These are phyloP conservation scores for Gentiana macrophylla DNA, from an alignment of 257 asterid genomes.

Conservation along the genomic window DNA sequence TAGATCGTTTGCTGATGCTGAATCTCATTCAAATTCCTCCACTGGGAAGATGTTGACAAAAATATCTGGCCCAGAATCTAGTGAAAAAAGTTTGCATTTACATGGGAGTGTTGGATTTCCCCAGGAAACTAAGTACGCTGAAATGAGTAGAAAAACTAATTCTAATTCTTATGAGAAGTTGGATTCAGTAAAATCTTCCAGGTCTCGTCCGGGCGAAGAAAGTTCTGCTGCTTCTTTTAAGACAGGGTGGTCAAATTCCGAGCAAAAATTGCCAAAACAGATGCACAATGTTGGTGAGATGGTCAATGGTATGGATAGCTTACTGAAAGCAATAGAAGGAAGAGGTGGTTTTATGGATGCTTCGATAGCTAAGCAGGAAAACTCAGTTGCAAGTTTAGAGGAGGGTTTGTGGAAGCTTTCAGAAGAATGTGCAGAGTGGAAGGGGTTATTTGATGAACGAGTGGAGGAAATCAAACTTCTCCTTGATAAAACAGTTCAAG, in stretches of 20 bases:
- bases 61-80: slow-evolving; percentile 26
- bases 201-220: slow-evolving; percentile 30
- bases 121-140: slow-evolving; percentile 22
- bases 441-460: slow-evolving; percentile 62
- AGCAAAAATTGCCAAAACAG: slow-evolving; percentile 46
- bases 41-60: slow-evolving; percentile 25
- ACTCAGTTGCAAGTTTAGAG: slow-evolving; percentile 52
- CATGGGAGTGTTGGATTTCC: slow-evolving; percentile 22
- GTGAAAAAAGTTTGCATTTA: slow-evolving; percentile 19
- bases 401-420: slow-evolving; percentile 55
- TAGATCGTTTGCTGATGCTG: slow-evolving; percentile 29
- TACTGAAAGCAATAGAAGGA: slow-evolving; percentile 69
- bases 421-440: slow-evolving; percentile 54
- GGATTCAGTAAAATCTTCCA: slow-evolving; percentile 31
- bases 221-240: slow-evolving; percentile 19
- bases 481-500: slow-evolving; percentile 82
- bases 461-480: slow-evolving; percentile 54
- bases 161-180: slow-evolving; percentile 24
- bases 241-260: slow-evolving; percentile 22
- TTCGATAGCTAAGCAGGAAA: slow-evolving; percentile 47
- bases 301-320: slow-evolving; percentile 57
- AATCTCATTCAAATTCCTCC: slow-evolving; percentile 21
- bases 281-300: slow-evolving; percentile 72
- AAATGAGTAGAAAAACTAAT: slow-evolving; percentile 25
- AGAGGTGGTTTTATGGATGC: slow-evolving; percentile 76